Percentiles rank a stretch among this genome's conserved stretches.
These are phyloP conservation scores for Gossypium stocksii DNA, from an alignment of 345 rosid species.

Conservation along the genomic window DNA sequence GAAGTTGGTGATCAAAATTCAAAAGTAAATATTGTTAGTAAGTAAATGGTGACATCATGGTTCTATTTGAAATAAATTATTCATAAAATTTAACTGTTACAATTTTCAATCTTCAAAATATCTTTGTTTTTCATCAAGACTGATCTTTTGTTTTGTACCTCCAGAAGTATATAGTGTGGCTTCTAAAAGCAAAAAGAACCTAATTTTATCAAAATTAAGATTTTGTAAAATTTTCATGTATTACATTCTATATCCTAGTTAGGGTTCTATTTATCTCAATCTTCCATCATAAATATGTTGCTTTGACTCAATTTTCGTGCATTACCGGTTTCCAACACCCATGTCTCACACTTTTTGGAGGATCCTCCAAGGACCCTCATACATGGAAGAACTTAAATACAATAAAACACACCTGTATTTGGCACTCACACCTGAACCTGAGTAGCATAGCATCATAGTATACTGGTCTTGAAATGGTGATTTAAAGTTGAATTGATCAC, in stretches of 20 bases:
- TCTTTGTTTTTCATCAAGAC: background rate
- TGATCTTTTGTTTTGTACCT: background rate
- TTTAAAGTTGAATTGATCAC: constrained; percentile 15
- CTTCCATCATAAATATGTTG: background rate
- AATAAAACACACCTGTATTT: background rate
- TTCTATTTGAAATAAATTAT: background rate
- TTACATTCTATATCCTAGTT: background rate
- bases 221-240: background rate
- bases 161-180: background rate
- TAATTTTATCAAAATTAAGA: background rate
- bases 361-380: background rate
- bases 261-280: background rate
- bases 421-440: background rate
- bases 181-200: too few relatives aligned
- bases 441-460: background rate
- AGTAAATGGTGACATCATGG: background rate
- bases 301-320: background rate
- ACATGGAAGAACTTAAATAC: background rate
- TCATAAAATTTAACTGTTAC: background rate
- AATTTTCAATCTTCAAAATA: background rate
- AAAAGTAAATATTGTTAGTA: too few relatives aligned
- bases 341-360: background rate
- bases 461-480: background rate
- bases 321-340: too few relatives aligned
- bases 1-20: too few relatives aligned